Evolutionary conservation across 306 rosid genomes (phyloP), one percentile per base, ranked within the genome.

Genomic region (Oemleria cerasiformis): DNA sequence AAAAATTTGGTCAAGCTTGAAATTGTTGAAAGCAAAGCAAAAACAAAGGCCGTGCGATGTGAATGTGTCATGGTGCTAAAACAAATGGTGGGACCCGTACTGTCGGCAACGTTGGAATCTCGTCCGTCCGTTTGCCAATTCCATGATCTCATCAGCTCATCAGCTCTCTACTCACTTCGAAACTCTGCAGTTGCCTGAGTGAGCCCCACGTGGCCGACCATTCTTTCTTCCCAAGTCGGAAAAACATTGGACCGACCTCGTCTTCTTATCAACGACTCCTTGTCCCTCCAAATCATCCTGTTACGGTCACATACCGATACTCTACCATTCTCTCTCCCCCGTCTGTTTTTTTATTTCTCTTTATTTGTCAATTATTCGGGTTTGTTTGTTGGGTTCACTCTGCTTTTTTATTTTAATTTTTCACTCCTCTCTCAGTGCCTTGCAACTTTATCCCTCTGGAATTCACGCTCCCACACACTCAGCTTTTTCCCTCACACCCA

Each of bases 11-110:
- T 50, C 9, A 55, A 21, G 38, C 6, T 21, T 5, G 38, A 10
- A 25, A 58, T 59, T 14, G 42, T 14, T 23, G 21, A 65, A 38
- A 42, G 21, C 70, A 20, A 63, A 34, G 12, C 4, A 66, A 16
- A 5, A 42, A 6, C 0, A 23, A 4, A 34, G 6, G 45, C 16
- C 8, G 14, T 0, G 53, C 11, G 76, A 70, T 75, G 56, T 9
- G 59, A 68, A 75, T 30, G 66, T 11, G 77, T 47, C 34, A 41
- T 5, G 73, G 77, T 53, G 48, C 81, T 65, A 67, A 57, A 66
- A 58, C 17, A 2, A 23, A 58, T 70, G 82, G 75, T 17, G 75
- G 75, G 71, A 13, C 58, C 51, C 25, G 9, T 44, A 16, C 51
- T 3, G 21, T 51, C 14, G 1, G 30, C 30, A 25, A 40, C 5